Base-by-base conservation (phyloP, 371 early-diverging fungal genomes). In the Mucor lusitanicus region DNA sequence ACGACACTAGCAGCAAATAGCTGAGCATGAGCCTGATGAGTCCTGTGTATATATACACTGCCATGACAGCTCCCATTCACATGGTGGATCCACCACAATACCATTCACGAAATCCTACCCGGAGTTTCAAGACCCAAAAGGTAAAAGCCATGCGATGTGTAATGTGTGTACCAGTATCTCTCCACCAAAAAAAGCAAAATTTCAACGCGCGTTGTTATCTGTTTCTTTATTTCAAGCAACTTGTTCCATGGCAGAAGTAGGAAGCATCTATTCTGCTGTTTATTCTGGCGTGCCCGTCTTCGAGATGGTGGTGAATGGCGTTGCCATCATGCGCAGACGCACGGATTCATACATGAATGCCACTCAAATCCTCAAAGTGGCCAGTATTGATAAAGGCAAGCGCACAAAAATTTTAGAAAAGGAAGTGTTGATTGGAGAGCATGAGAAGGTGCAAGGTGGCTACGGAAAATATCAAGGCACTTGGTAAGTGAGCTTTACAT, bases 381-480 rank as follows among this genome's bases (percentile, higher is more conserved):
- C 97, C 12, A 91, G 91, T 35, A 88, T 95, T 69, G 99, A 97
- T 50, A 97, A 97, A 80, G 92, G 91, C 39, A 89, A 87, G 72
- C 85, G 99, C 19, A 95, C 97, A 27, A 94, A 94, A 74, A 95
- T 97, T 64, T 86, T 98, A 7, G 98, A 98, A 72, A 87, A 88
- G 63, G 95, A 95, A 75, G 88, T 97, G 3, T 79, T 92, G 50
- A 78, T 79, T 27, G 96, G 95, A 5, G 86, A 88, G 39, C 95
- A 94, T 70, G 97, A 98, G 69, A 97, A 97, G 81, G 92, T 98
- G 11, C 97, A 97, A 80, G 99, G 99, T 23, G 99, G 99, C 17
- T 97, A 97, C 78, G 99, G 99, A 35, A 96, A 97, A 83, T 97
- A 94, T 74, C 97, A 97, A 83, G 98, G 98, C 42, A 95, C 95